These are phyloP conservation scores for Oligophagozyma castellii DNA, from an alignment of 1,139 yeast species.

Conservation along the genomic window DNA sequence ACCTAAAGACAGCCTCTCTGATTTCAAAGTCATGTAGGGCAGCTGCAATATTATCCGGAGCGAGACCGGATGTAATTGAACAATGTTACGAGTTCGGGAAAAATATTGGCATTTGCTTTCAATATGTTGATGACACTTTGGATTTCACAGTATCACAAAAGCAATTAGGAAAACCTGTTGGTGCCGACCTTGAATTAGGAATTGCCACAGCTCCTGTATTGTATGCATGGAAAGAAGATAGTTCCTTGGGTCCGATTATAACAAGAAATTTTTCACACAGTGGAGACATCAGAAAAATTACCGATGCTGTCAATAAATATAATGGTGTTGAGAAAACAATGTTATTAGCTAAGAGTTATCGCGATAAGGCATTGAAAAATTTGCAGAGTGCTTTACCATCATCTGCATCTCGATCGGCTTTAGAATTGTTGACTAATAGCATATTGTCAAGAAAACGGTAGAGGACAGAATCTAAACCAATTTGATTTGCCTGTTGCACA, in stretches of 20 bases:
- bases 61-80: conserved; percentile 59
- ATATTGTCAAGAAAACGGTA: conserved; percentile 69
- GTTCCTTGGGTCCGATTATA: conserved; percentile 72
- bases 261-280: conserved; percentile 66
- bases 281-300: conserved; percentile 76
- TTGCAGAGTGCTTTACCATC: conserved; percentile 60
- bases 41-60: conserved; percentile 86
- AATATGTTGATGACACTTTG: conserved; percentile 88
- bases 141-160: conserved; percentile 81
- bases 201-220: conserved; percentile 94
- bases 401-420: conserved; percentile 78
- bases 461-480: too few species aligned
- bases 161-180: conserved; percentile 86
- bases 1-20: conserved; percentile 84
- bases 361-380: conserved; percentile 60
- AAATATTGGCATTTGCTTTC: conserved; percentile 89
- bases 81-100: conserved; percentile 85
- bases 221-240: conserved; percentile 84
- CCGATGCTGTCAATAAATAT: conserved; percentile 55
- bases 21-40: conserved; percentile 94
- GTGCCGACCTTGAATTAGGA: conserved; percentile 87
- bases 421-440: conserved; percentile 72
- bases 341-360: conserved; percentile 63
- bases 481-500: too few species aligned
- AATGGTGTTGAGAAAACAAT: conserved; percentile 70